These are phyloP conservation scores for Pistacia vera DNA, from an alignment of 345 rosid species.

Conservation along the genomic window DNA sequence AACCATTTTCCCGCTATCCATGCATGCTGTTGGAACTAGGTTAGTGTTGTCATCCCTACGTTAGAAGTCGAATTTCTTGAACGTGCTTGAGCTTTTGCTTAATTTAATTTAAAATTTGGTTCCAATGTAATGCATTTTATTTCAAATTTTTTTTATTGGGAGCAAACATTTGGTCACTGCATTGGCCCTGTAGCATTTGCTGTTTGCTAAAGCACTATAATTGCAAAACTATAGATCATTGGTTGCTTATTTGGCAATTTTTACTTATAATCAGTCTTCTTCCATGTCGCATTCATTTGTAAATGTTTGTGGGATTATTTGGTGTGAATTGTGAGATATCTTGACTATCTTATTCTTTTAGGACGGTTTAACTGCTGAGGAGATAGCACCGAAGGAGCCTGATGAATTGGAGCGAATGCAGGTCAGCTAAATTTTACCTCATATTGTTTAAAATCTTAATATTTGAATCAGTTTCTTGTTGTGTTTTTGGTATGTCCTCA, in stretches of 20 bases:
- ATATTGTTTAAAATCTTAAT: background rate
- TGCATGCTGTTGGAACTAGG: background rate
- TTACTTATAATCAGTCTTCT: background rate
- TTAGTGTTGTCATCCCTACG: background rate
- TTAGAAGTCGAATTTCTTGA: background rate
- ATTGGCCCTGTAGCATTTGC: background rate
- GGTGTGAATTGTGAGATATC: background rate
- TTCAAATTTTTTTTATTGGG: background rate
- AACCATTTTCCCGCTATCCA: background rate
- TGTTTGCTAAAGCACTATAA: background rate
- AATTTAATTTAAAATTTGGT: too few relatives aligned
- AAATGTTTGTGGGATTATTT: background rate
- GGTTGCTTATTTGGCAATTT: background rate
- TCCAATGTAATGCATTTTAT: background rate
- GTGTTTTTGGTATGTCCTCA: background rate
- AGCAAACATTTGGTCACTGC: background rate
- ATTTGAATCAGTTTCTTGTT: background rate
- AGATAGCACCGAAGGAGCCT: slow-evolving; percentile 78
- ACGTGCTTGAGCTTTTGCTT: too few relatives aligned
- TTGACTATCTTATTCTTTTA: slow-evolving; percentile 29
- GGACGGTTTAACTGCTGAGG: slow-evolving; percentile 95
- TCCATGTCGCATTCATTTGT: background rate
- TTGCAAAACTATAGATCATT: background rate
- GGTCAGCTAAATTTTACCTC: slow-evolving; percentile 38
- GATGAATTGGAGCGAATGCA: slow-evolving; percentile 81